Conservation (phyloP, 2,329 filamentous ascomycete genomes). For the Aspergillus viridinutans region DNA sequence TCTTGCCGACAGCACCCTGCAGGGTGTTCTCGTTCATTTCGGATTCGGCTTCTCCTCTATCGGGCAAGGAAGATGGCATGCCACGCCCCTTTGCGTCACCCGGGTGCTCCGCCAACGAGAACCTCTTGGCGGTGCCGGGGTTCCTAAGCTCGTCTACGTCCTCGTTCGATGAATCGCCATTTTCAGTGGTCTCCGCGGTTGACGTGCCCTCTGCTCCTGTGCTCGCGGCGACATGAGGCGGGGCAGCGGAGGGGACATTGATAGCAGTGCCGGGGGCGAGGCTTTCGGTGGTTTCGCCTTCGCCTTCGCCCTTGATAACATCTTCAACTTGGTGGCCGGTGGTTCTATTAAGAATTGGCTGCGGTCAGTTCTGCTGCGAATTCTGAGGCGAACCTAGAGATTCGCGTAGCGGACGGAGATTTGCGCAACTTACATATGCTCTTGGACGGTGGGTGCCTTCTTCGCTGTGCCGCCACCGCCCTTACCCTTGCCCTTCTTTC, state of each 20-base stretch:
- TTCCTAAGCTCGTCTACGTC: neutral
- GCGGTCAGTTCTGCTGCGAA: conserved; percentile 4
- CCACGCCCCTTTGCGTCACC: neutral
- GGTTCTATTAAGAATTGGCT: conserved; percentile 10
- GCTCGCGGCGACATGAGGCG: conserved; percentile 9
- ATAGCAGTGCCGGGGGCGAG: conserved; percentile 11
- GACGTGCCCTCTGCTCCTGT: neutral
- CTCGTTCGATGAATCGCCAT: conserved; percentile 1
- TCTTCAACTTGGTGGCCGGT: conserved; percentile 21
- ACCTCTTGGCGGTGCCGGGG: neutral
- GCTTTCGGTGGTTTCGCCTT: conserved; percentile 13
- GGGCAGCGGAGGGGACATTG: conserved; percentile 8
- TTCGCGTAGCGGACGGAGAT: neutral
- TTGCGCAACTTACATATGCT: conserved; percentile 25
- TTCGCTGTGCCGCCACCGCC: conserved; percentile 23
- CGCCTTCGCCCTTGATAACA: conserved; percentile 16
- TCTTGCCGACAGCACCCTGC: conserved; percentile 20
- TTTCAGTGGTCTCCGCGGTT: conserved; percentile 6
- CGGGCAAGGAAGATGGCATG: neutral
- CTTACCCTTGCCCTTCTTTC: conserved; percentile 25
- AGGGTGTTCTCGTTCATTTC: conserved; percentile 4
- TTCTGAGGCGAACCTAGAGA: neutral
- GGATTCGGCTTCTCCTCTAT: neutral
- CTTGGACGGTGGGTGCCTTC: conserved; percentile 26
- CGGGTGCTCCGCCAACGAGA: neutral